Base-by-base conservation (phyloP, 345 rosid genomes). In the Leavenworthia alabamica region DNA sequence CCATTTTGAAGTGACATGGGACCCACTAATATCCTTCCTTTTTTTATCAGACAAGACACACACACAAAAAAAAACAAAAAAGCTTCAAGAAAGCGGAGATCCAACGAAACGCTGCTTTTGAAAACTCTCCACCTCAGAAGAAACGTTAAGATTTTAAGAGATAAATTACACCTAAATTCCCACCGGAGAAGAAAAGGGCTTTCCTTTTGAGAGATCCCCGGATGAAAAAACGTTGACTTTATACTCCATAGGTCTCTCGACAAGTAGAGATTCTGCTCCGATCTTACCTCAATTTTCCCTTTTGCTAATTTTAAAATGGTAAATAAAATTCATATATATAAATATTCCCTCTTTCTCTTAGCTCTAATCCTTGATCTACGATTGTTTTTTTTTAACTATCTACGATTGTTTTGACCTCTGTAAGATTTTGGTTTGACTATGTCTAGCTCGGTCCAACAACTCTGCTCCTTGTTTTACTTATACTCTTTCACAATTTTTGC, bases 1-100 rank as follows among this genome's bases (percentile, higher is more conserved):
- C 67, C 67, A 52, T 43, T 60, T 60, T 10, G 11, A 52, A 60
- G 31, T 39, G 0, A 68, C 32, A 7, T 40, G 35, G 72, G 73
- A 33, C 73, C 73, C 55, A 68, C 41, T 56, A 24, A 56, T 33
- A 55, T 54, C 55, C n/a, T n/a, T n/a, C 46, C 46, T 20, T n/a
- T n/a, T n/a, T n/a, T n/a, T 60, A 60, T 60, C 46, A 51, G 55
- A 50, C 47, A 60, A 19, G 17, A 53, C 42, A 53, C 58, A n/a
- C n/a, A n/a, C n/a, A n/a, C n/a, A n/a, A n/a, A n/a, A n/a, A n/a
- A n/a, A 53, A 19, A 53, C 43, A 13, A 60, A 58, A 52, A 51
- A 28, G 56, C 43, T 32, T 6, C 26, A n/a, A n/a, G n/a, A n/a
- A 7, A 55, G 5, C 62, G 19, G 70, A n/a, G n/a, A 55, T 56